phyloP scores from a whole-genome alignment of 352 stramenopile genomes.

The Pythium scleroteichum region DNA sequence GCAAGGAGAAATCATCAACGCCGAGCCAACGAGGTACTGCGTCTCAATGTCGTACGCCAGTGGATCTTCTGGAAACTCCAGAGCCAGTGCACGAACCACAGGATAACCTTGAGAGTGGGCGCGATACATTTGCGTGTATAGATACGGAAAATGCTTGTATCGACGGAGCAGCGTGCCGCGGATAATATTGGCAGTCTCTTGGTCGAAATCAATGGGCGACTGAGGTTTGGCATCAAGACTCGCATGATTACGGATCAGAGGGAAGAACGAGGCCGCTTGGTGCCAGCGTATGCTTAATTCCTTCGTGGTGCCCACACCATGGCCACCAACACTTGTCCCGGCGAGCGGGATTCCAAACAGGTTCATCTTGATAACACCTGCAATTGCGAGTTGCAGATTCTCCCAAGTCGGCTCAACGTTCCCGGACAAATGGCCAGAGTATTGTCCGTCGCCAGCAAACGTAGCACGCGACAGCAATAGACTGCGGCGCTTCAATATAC shows the following conservation, averaged over 20 bases:
- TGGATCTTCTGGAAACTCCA: slow-evolving; percentile 67
- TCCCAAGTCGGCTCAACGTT: slow-evolving; percentile 73
- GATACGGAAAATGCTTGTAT: slow-evolving; percentile 79
- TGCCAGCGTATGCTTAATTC: slow-evolving; percentile 86
- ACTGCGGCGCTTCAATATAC: slow-evolving; percentile 56
- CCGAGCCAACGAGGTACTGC: slow-evolving; percentile 73
- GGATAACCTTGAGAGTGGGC: slow-evolving; percentile 46
- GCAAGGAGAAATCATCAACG: slow-evolving; percentile 81
- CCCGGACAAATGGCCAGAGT: slow-evolving; percentile 61
- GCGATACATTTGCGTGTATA: slow-evolving; percentile 82
- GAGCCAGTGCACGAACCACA: slow-evolving; percentile 54
- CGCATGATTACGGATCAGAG: slow-evolving; percentile 79
- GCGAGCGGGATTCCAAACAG: slow-evolving; percentile 72
- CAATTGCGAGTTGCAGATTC: slow-evolving; percentile 73
- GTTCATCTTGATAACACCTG: slow-evolving; percentile 73
- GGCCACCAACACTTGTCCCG: slow-evolving; percentile 70
- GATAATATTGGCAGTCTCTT: slow-evolving; percentile 62
- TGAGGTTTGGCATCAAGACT: slow-evolving; percentile 37
- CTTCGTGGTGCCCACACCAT: slow-evolving; percentile 40
- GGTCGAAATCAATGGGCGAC: slow-evolving; percentile 70
- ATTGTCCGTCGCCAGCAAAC: slow-evolving; percentile 64
- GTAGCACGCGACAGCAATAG: slow-evolving; percentile 71
- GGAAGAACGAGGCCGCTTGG: slow-evolving; percentile 76
- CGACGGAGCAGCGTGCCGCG: slow-evolving; percentile 57
- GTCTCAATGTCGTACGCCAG: slow-evolving; percentile 42